These are phyloP conservation scores for Boletellus emodensis DNA, from an alignment of 768 basidiomycete species.

Conservation along the genomic window DNA sequence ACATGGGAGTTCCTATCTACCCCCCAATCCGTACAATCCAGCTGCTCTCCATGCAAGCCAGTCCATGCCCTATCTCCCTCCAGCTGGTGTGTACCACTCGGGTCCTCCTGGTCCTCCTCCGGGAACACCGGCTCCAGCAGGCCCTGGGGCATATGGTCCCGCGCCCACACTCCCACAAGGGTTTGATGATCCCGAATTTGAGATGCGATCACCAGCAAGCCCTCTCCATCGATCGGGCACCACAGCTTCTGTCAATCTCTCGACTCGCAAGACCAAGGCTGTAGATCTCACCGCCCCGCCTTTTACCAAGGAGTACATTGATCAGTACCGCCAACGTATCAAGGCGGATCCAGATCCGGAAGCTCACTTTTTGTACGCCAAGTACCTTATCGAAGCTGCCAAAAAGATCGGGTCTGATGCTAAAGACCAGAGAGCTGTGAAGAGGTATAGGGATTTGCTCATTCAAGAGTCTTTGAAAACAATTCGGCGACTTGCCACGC, in stretches of 20 bases:
- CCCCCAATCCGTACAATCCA: conserved; percentile 22
- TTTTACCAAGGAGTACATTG: conserved; percentile 94
- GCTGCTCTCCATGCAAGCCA: conserved; percentile 26
- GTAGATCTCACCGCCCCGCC: conserved; percentile 81
- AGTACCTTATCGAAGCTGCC: conserved; percentile 97
- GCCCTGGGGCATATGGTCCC: conserved; percentile 15
- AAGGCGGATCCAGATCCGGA: conserved; percentile 98
- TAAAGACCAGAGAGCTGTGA: conserved; percentile 76
- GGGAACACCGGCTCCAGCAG: conserved; percentile 15
- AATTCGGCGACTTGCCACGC: conserved; percentile 87
- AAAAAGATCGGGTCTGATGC: conserved; percentile 77
- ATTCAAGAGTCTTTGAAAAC: conserved; percentile 89
- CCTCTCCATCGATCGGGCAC: conserved; percentile 54
- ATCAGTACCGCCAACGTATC: conserved; percentile 95
- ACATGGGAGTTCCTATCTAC: conserved; percentile 17
- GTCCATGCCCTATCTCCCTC: conserved; percentile 31
- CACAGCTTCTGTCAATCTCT: conserved; percentile 49
- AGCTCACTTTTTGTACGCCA: conserved; percentile 96
- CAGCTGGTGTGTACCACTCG: conserved; percentile 25
- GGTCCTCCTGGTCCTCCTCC: conserved; percentile 16
- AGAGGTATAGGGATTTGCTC: conserved; percentile 87
- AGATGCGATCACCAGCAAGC: conserved; percentile 44
- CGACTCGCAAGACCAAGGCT: conserved; percentile 72
- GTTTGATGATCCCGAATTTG: conserved; percentile 47
- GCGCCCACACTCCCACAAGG: conserved; percentile 28